These are phyloP conservation scores for Pyrus hybrid DNA, from an alignment of 331 rosid species.

Conservation along the genomic window DNA sequence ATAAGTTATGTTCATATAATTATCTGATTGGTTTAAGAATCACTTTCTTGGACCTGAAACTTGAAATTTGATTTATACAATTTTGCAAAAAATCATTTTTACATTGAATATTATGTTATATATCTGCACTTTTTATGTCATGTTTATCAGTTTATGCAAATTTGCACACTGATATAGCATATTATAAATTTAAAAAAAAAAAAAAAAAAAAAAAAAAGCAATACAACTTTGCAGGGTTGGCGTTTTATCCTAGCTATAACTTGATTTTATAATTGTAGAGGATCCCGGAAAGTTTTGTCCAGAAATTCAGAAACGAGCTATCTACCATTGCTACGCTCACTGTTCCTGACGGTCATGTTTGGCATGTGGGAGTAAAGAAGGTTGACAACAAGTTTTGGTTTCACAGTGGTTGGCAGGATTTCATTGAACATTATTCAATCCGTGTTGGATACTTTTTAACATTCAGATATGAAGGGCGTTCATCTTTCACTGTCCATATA, in stretches of 20 bases:
- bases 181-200: no score
- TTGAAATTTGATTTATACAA: not conserved
- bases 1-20: not conserved
- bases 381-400: conserved; percentile 69
- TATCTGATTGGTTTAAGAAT: not conserved
- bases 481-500: conserved; percentile 60
- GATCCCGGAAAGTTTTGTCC: conserved; percentile 71
- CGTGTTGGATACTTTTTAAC: conserved; percentile 63
- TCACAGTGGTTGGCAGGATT: conserved; percentile 80
- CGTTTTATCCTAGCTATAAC: not conserved
- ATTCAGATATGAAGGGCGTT: conserved; percentile 77
- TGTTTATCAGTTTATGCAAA: not conserved
- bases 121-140: not conserved
- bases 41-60: not conserved
- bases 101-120: not conserved
- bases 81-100: not conserved
- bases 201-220: not conserved
- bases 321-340: conserved; percentile 49
- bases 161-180: not conserved
- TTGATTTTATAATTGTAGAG: conserved; percentile 51
- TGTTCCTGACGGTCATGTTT: conserved; percentile 70
- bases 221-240: not conserved
- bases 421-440: conserved; percentile 55
- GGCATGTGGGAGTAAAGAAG: conserved; percentile 67
- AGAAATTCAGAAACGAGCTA: conserved; percentile 53